Percentiles rank a stretch among this genome's conserved stretches.
phyloP scores from a whole-genome alignment of 1,139 yeast species.

The Pichia sp. region DNA sequence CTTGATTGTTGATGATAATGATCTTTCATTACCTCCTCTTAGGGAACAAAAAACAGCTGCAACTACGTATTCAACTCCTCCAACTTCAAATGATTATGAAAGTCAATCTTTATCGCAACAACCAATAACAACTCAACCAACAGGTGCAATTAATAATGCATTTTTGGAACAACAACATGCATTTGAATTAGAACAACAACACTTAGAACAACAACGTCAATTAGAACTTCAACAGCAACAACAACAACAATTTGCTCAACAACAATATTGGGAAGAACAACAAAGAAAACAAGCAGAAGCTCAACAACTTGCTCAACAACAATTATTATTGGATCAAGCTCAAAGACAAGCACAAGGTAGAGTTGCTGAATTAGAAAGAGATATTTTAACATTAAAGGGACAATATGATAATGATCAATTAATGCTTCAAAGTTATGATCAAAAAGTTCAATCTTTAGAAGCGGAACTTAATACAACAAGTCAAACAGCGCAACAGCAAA shows the following conservation, averaged over 20 bases:
- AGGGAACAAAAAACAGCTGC: conserved; percentile 19
- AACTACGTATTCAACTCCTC: conserved; percentile 17
- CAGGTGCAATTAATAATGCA: conserved; percentile 21
- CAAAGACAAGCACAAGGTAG: conserved; percentile 75
- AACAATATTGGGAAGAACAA: conserved; percentile 62
- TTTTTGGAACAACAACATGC: conserved; percentile 32
- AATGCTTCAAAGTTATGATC: conserved; percentile 80
- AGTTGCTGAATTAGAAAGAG: conserved; percentile 77
- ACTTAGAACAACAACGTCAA: conserved; percentile 43
- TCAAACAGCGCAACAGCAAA: conserved; percentile 64
- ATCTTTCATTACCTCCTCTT: conserved; percentile 12
- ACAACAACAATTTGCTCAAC: conserved; percentile 54
- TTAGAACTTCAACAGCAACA: conserved; percentile 38
- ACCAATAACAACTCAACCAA: conserved; percentile 37
- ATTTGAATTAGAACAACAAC: conserved; percentile 45
- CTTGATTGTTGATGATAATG: conserved; percentile 45
- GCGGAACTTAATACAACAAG: conserved; percentile 59
- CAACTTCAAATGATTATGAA: conserved; percentile 4
- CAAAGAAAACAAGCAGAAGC: conserved; percentile 67
- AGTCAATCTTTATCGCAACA: conserved; percentile 28
- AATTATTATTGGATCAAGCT: conserved; percentile 58
- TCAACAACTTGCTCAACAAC: conserved; percentile 74
- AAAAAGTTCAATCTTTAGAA: conserved; percentile 78
- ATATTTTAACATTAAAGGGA: conserved; percentile 64
- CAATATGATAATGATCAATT: conserved; percentile 86